Evolutionary conservation across 352 stramenopile genomes (phyloP).

Genomic region (Pythium coloratum): DNA sequence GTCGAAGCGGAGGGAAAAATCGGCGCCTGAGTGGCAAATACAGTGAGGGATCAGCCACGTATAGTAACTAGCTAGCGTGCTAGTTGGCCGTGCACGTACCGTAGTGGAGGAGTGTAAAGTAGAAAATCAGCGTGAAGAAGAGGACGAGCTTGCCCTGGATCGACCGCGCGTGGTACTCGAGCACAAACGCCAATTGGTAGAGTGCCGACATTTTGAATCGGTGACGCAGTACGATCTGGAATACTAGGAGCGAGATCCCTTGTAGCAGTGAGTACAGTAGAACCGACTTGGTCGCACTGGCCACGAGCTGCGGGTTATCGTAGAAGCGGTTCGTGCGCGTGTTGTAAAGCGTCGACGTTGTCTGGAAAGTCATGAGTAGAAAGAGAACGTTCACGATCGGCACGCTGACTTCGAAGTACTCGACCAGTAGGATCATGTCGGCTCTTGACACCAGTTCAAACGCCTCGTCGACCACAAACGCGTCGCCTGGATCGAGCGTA

Average conservation of each 20-base stretch:
- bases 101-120: slow-evolving; percentile 26
- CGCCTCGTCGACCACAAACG: slow-evolving; percentile 12
- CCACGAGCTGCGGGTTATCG: slow-evolving; percentile 8
- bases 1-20: slow-evolving; percentile 9
- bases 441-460: slow-evolving; percentile 8
- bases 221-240: slow-evolving; percentile 14
- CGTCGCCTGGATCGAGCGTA: neutral
- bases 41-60: no score
- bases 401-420: slow-evolving; percentile 27
- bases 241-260: slow-evolving; percentile 5
- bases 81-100: slow-evolving; percentile 10
- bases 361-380: slow-evolving; percentile 12
- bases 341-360: slow-evolving; percentile 20
- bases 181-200: slow-evolving; percentile 22
- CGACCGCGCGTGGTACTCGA: slow-evolving; percentile 18
- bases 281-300: slow-evolving; percentile 9
- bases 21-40: neutral
- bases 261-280: slow-evolving; percentile 21
- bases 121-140: slow-evolving; percentile 22
- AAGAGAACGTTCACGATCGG: slow-evolving; percentile 19
- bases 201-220: slow-evolving; percentile 12
- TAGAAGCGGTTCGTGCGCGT: slow-evolving; percentile 18
- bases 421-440: slow-evolving; percentile 21
- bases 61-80: no score
- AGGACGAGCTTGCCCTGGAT: slow-evolving; percentile 22